Base-by-base conservation (phyloP, 129 eudicot species). In the Tagetes erecta region DNA sequence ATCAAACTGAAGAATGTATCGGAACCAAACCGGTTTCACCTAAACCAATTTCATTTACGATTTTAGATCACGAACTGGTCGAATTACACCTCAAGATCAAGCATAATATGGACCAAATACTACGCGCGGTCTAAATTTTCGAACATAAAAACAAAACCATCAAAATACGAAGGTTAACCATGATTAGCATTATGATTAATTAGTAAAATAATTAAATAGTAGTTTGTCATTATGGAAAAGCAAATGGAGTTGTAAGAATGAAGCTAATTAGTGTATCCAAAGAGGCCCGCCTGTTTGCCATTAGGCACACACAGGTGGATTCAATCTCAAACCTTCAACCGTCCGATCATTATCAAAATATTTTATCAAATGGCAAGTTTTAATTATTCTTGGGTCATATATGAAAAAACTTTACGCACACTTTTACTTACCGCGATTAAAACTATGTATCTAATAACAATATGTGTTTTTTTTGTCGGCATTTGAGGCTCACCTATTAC, bases 181-280 rank as follows among this genome's bases (percentile, higher is more conserved):
- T 14, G 50, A 9, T 33, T 13, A 68, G 10, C 8, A 45, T 68
- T 34, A 10, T 14, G 65, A 20, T 53, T 6, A 38, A 11, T 14
- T 14, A 20, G 53, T 52, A 51, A 51, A 52, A n/a, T 51, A n/a
- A 70, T 3, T 39, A 38, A 39, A 5, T 39, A 71, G 5, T 53
- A 55, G 30, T 37, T 70, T 8, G 27, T 55, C 40, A 52, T 56
- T 10, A 71, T 71, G 39, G 55, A 71, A 2, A 40, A 40, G 4
- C 76, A 71, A 71, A 71, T 71, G 76, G 66, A 53, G 76, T 68
- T 46, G 74, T 71, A 71, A 14, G 31, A 31, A 31, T 56, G 67
- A 71, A 56, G 76, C 53, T 13, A 71, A 14, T 40, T 1, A 56
- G 50, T 38, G 10, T 20, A 37, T 8, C 50, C 31, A 70, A 51